A percentile compares a stretch with the other conserved stretches of the same genome.
Evolutionary conservation across 768 basidiomycete species (phyloP).

Genomic region (Suillus paluster): DNA sequence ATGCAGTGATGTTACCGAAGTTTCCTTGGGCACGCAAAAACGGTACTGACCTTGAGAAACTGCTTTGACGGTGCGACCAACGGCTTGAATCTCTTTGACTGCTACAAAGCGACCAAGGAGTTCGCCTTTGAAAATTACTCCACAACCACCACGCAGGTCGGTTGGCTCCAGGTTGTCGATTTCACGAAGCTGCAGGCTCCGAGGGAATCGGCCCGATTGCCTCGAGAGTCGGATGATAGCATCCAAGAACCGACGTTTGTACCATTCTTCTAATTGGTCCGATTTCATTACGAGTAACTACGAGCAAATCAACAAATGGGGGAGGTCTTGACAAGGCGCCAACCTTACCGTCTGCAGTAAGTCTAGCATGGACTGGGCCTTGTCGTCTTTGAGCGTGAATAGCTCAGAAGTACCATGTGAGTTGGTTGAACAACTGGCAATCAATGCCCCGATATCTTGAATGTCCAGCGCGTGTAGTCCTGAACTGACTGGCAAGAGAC

Average conservation of each 20-base stretch:
- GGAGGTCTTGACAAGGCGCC: background rate
- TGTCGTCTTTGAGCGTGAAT: conserved; percentile 22
- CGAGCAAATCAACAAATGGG: background rate
- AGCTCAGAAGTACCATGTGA: conserved; percentile 14
- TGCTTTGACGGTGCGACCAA: conserved; percentile 22
- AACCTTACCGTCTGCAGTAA: conserved; percentile 27
- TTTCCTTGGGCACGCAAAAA: conserved; percentile 14
- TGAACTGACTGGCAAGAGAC: conserved; percentile 13
- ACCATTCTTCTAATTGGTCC: conserved; percentile 26
- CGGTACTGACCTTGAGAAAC: conserved; percentile 30
- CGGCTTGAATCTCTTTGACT: conserved; percentile 32
- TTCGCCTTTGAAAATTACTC: conserved; percentile 35
- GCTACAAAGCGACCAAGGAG: conserved; percentile 33
- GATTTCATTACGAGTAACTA: conserved; percentile 31
- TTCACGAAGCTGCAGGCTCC: conserved; percentile 25
- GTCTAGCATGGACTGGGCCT: conserved; percentile 31
- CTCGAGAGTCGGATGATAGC: conserved; percentile 33
- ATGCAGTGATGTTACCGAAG: conserved; percentile 19
- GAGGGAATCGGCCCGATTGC: conserved; percentile 33
- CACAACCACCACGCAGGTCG: conserved; percentile 33
- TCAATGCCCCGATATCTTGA: conserved; percentile 26
- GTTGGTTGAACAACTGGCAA: conserved; percentile 25
- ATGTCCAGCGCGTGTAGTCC: conserved; percentile 27
- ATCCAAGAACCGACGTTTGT: conserved; percentile 33
- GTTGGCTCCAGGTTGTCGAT: conserved; percentile 18